Percentiles rank a stretch among this genome's conserved stretches.
These are phyloP conservation scores for Fraxinus ornus DNA, from an alignment of 305 asterid species.

Conservation along the genomic window DNA sequence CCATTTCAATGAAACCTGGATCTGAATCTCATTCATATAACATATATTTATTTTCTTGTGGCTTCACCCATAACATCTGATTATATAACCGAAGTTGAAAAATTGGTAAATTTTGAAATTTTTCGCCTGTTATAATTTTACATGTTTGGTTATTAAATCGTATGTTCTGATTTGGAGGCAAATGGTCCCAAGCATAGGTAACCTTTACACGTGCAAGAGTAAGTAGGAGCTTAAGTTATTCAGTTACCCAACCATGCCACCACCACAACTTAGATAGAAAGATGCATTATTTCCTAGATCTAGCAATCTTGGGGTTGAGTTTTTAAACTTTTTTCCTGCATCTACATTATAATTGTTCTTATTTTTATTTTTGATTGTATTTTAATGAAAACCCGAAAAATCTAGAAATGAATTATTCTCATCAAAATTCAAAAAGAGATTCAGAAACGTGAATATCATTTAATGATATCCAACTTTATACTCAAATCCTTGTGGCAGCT, in stretches of 20 bases:
- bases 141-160: not conserved
- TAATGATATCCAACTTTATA: not conserved
- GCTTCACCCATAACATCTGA: slow-evolving; percentile 1
- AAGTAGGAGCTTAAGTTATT: not conserved
- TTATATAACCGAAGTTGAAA: slow-evolving; percentile 11
- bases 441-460: not conserved
- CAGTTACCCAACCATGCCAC: not conserved
- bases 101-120: not conserved
- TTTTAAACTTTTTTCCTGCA: slow-evolving; percentile 3
- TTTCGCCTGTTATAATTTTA: not conserved
- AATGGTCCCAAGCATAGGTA: slow-evolving; percentile 1
- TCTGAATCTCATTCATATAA: not conserved
- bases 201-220: not conserved
- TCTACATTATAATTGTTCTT: not conserved
- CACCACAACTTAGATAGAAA: not conserved
- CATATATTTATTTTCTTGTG: not conserved
- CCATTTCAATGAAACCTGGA: not conserved
- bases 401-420: not conserved
- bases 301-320: not conserved
- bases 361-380: not conserved
- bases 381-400: not conserved
- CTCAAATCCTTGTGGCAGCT: not conserved
- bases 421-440: slow-evolving; percentile 3
- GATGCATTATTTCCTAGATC: slow-evolving; percentile 14
- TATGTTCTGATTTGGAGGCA: slow-evolving; percentile 13